These are phyloP conservation scores for Aspergillus quadrilineatus DNA, from an alignment of 2,329 filamentous ascomycete species.

Conservation along the genomic window DNA sequence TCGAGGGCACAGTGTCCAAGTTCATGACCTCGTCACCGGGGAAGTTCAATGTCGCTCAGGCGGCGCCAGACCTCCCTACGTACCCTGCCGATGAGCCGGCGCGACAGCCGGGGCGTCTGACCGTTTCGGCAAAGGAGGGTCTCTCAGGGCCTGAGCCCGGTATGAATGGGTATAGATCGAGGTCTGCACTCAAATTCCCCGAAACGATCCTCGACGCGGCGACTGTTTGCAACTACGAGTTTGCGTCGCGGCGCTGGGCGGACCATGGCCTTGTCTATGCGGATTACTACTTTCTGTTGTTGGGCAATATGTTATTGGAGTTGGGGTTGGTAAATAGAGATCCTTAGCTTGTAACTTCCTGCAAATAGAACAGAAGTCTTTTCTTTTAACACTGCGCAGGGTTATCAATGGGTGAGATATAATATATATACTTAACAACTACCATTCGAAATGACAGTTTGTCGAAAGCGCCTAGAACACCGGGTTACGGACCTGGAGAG, in stretches of 20 bases:
- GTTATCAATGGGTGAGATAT: no score
- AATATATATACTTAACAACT: no score
- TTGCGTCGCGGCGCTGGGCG: conserved; percentile 40
- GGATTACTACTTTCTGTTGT: conserved; percentile 44
- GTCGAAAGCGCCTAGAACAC: no score
- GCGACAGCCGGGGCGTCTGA: conserved; percentile 4
- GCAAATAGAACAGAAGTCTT: no score
- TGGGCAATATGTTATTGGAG: conserved; percentile 44
- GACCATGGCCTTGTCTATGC: conserved; percentile 47
- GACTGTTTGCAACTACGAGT: conserved; percentile 44
- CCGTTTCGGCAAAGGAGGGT: neutral
- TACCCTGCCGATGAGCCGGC: neutral
- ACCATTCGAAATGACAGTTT: no score
- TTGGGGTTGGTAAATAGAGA: conserved; percentile 15
- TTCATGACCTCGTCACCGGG: conserved; percentile 10
- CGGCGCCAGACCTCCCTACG: neutral
- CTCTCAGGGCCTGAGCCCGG: neutral
- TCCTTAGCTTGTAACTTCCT: no score
- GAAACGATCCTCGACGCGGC: conserved; percentile 49
- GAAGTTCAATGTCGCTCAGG: conserved; percentile 2
- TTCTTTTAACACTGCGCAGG: no score
- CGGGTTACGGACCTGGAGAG: no score
- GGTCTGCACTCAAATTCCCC: neutral
- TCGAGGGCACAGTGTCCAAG: conserved; percentile 9
- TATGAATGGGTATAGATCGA: no score